phyloP scores from a whole-genome alignment of 768 basidiomycete genomes.

The Termitomyces sp. region DNA sequence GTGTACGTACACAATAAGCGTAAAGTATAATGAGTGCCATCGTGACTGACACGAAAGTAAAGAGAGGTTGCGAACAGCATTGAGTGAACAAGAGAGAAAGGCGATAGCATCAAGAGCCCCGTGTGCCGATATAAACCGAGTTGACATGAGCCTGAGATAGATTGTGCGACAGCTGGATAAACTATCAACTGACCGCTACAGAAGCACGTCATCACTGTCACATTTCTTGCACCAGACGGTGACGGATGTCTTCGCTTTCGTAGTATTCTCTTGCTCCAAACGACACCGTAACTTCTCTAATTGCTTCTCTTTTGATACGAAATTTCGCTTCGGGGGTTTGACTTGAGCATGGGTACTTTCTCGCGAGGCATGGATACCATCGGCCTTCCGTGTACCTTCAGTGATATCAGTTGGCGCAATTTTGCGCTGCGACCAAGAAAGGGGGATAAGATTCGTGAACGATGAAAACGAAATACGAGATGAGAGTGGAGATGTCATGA shows the following conservation, averaged over 20 bases:
- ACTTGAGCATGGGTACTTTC: not conserved
- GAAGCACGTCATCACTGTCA: conserved; percentile 28
- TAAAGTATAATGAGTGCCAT: conserved; percentile 15
- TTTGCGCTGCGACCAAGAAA: conserved; percentile 43
- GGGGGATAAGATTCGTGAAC: conserved; percentile 55
- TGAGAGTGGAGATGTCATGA: conserved; percentile 47
- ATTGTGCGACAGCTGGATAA: not conserved
- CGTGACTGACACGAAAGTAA: conserved; percentile 9
- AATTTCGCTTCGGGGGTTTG: conserved; percentile 25
- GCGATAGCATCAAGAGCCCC: conserved; percentile 18
- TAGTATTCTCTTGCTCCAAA: conserved; percentile 36
- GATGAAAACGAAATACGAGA: conserved; percentile 55
- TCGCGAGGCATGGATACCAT: not conserved
- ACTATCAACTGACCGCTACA: conserved; percentile 29
- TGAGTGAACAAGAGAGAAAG: not conserved
- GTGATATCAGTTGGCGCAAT: conserved; percentile 12
- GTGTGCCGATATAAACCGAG: conserved; percentile 5
- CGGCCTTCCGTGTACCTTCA: not conserved
- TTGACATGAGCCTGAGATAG: not conserved
- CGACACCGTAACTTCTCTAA: conserved; percentile 55
- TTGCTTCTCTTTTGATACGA: conserved; percentile 61
- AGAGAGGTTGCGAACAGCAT: not conserved
- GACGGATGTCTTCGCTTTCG: conserved; percentile 20
- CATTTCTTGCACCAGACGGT: conserved; percentile 33
- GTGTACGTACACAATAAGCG: conserved; percentile 15